A percentile compares a stretch with the other conserved stretches of the same genome.
Conservation (phyloP, 495 filamentous ascomycete genomes). For the Penicillium alfredii region DNA sequence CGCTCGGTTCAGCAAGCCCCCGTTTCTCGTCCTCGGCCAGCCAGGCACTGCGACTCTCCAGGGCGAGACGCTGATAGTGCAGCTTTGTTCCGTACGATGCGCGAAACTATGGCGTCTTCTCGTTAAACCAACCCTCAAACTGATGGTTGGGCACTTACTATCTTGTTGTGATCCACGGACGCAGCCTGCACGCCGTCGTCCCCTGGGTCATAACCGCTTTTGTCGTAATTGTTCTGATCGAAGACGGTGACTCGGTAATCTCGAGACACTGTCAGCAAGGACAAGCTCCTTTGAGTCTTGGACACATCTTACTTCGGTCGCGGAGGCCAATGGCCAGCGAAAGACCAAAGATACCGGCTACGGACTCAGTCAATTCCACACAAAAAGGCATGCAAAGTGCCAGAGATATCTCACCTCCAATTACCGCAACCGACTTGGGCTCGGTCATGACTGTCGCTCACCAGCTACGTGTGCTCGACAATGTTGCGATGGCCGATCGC, state of each 20-base stretch:
- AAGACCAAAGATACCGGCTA: conserved; percentile 15
- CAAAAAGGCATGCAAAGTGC: not conserved
- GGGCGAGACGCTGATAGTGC: conserved; percentile 16
- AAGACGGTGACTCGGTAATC: conserved; percentile 14
- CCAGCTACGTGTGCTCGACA: no score
- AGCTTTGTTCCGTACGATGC: conserved; percentile 15
- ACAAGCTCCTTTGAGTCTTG: not conserved
- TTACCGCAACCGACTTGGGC: conserved; percentile 8
- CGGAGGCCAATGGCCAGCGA: conserved; percentile 11
- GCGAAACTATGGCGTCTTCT: conserved; percentile 6
- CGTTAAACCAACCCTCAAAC: not conserved
- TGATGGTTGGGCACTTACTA: conserved; percentile 2
- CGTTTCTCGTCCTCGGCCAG: conserved; percentile 12
- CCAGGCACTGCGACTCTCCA: conserved; percentile 13
- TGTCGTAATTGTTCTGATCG: conserved; percentile 10
- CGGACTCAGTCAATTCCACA: not conserved
- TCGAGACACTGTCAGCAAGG: not conserved
- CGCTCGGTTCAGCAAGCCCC: not conserved
- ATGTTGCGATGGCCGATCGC: not conserved
- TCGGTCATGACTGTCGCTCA: conserved; percentile 8
- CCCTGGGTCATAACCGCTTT: conserved; percentile 5
- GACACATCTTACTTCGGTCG: conserved; percentile 4
- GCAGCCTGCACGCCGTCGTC: conserved; percentile 12
- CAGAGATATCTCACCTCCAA: conserved; percentile 8
- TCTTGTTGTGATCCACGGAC: conserved; percentile 16